Conservation (phyloP, 202 grass and related monocot genomes). For the Zizania palustris region DNA sequence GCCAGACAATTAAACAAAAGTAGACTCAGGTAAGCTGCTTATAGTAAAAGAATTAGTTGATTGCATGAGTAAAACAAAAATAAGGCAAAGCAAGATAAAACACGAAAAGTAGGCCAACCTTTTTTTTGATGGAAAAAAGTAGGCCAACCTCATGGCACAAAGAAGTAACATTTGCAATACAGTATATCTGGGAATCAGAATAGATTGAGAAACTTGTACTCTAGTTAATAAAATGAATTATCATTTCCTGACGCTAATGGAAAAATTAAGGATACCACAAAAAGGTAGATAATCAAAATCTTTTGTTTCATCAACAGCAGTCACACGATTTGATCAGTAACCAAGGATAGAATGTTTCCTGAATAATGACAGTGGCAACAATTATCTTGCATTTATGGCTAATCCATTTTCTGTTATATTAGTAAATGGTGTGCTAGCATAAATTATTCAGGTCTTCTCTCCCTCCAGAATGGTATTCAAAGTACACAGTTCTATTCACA, state of each 20-base stretch:
- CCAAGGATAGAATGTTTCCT: not conserved
- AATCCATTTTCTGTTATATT: not conserved
- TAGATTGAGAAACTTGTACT: not conserved
- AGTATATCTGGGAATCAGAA: conserved; percentile 16
- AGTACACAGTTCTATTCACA: not conserved
- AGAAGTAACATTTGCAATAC: conserved; percentile 1
- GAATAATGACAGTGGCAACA: not conserved
- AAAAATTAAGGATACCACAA: not conserved
- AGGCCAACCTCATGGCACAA: not conserved
- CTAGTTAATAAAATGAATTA: not conserved
- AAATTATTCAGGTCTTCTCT: not conserved
- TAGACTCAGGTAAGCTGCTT: conserved; percentile 13
- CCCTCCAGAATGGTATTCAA: not conserved
- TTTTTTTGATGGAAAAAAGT: too few relatives aligned
- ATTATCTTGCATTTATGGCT: not conserved
- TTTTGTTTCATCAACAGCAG: not conserved
- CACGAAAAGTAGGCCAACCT: not conserved
- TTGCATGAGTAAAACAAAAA: conserved; percentile 15
- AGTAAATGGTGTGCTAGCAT: not conserved
- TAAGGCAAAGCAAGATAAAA: conserved; percentile 7
- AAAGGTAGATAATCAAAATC: not conserved
- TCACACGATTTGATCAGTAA: not conserved
- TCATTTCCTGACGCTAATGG: not conserved
- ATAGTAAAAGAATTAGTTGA: conserved; percentile 15
- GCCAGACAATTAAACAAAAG: conserved; percentile 40